Evolutionary conservation across 2,329 filamentous ascomycete species (phyloP), one percentile per base, ranked within the genome.

Genomic region (Fusarium coicis): DNA sequence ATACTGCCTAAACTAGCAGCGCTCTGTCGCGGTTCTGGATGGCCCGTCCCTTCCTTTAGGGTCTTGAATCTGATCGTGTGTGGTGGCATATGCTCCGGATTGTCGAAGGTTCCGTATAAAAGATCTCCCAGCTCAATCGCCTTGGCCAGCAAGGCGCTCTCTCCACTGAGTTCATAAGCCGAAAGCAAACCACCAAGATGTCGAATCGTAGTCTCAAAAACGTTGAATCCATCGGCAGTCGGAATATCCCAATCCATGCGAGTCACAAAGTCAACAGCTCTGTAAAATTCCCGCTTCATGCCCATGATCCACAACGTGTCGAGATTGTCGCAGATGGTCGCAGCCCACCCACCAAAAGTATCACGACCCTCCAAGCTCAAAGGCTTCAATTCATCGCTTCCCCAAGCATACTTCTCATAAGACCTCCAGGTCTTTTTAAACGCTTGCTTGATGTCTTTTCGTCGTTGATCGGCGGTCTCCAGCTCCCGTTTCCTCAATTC

Each of bases 261-360:
- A 7, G 86, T 81, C 10, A 90, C 86, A 8, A 86, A 88, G 63
- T 84, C 81, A 3, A 90, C 88, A 5, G 90, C 90, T 64, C 87
- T 84, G 47, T 88, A 85, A 74, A 93, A 93, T 55, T 93, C 90
- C 1, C 86, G 82, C 74, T 87, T 86, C 79, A 92, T 76, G 4
- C 86, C 90, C 87, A 93, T 89, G 62, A 93, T 89, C 90, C 90
- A 93, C 21, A 93, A 81, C 6, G 89, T 90, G 76, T 93, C 91
- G 58, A 92, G 83, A 21, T 87, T 83, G 77, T 91, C 90, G 44
- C 91, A 87, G 64, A 91, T 81, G 11, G 89, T 91, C 2, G 89
- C 89, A 16, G 87, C 88, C 89, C 89, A 92, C 16, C 90, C 90
- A 23, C 87, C 88, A 78, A 90, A 90, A 18, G 86, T 84, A 72